phyloP scores from a whole-genome alignment of 192 early-diverging fungal species.

The Linnemannia schmuckeri region DNA sequence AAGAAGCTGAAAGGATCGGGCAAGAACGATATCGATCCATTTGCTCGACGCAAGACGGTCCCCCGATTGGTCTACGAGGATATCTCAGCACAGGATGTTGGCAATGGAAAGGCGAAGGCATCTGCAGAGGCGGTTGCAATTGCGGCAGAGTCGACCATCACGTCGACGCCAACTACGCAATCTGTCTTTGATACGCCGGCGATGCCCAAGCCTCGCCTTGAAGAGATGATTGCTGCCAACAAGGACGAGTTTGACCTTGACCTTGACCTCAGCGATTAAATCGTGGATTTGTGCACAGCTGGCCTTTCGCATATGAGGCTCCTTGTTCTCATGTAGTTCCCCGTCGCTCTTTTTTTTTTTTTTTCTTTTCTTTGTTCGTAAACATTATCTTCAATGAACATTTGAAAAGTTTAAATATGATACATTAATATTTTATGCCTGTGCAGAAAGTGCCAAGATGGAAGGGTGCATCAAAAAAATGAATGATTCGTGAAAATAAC shows the following conservation, averaged over 20 bases:
- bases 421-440: neutral
- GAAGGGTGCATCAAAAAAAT: neutral
- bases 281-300: neutral
- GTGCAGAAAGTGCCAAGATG: neutral
- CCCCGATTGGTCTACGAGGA: slow-evolving; percentile 50
- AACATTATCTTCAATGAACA: neutral
- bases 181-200: slow-evolving; percentile 35
- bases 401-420: neutral
- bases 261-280: slow-evolving; percentile 19
- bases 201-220: slow-evolving; percentile 44
- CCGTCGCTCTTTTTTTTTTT: neutral
- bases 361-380: neutral
- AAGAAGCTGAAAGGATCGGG: slow-evolving; percentile 35
- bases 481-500: neutral
- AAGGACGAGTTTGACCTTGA: slow-evolving; percentile 52
- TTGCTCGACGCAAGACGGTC: slow-evolving; percentile 54
- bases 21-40: slow-evolving; percentile 48
- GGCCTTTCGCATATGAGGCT: no score
- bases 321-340: no score
- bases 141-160: neutral
- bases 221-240: slow-evolving; percentile 42
- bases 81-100: slow-evolving; percentile 16
- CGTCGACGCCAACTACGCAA: slow-evolving; percentile 6
- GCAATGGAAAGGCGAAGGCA: slow-evolving; percentile 19
- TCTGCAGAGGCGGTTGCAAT: slow-evolving; percentile 9